Percentiles rank a stretch among this genome's conserved stretches.
phyloP scores from a whole-genome alignment of 495 filamentous ascomycete genomes.

The Tetracladium setigerum region DNA sequence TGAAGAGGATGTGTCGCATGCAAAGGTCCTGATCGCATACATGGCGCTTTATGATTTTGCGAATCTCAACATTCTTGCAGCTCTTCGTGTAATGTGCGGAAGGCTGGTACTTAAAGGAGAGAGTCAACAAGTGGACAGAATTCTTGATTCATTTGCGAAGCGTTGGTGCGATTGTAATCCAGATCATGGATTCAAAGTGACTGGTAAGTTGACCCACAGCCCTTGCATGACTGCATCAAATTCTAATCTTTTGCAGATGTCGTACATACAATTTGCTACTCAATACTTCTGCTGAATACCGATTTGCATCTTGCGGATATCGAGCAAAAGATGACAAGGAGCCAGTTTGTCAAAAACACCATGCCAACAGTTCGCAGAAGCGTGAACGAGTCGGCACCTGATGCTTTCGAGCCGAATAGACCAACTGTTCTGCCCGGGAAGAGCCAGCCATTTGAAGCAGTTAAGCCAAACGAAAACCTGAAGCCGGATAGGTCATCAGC shows the following conservation, averaged over 20 bases:
- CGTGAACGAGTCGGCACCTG: slow-evolving; percentile 59
- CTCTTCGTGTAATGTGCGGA: slow-evolving; percentile 72
- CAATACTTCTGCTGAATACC: slow-evolving; percentile 89
- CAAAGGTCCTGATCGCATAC: slow-evolving; percentile 69
- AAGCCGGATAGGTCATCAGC: slow-evolving; percentile 29
- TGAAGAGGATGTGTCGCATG: slow-evolving; percentile 58
- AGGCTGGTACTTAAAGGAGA: slow-evolving; percentile 84
- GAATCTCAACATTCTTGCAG: slow-evolving; percentile 70
- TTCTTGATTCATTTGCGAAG: slow-evolving; percentile 77
- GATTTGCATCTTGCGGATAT: slow-evolving; percentile 94
- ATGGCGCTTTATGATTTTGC: slow-evolving; percentile 88
- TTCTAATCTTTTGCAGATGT: slow-evolving; percentile 53
- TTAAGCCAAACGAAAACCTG: slow-evolving; percentile 1
- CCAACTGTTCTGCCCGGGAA: slow-evolving; percentile 32
- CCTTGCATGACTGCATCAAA: not conserved
- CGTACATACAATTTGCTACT: slow-evolving; percentile 96
- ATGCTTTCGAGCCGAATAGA: slow-evolving; percentile 47
- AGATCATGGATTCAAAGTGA: slow-evolving; percentile 86
- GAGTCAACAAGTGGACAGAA: slow-evolving; percentile 93
- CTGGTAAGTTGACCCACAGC: slow-evolving; percentile 45
- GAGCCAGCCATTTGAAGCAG: slow-evolving; percentile 19
- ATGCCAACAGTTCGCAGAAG: slow-evolving; percentile 80
- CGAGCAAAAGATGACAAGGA: slow-evolving; percentile 89
- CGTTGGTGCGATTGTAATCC: slow-evolving; percentile 95
- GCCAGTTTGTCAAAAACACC: slow-evolving; percentile 93